Conservation (phyloP, 345 rosid genomes). For the Eucalyptus marginata region DNA sequence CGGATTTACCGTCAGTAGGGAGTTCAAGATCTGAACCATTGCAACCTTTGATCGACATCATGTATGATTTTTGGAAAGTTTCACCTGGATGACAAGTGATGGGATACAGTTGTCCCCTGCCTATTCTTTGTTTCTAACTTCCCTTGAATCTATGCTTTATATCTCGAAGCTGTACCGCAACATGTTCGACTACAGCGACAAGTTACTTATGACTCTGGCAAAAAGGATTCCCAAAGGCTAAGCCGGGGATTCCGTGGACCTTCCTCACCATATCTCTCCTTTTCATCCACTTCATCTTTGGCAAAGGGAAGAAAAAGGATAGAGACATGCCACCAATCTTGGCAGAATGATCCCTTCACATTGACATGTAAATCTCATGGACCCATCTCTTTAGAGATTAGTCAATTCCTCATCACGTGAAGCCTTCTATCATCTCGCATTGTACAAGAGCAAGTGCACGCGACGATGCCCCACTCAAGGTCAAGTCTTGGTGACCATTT, state of each 20-base stretch:
- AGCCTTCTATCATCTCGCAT: background rate
- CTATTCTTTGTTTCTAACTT: background rate
- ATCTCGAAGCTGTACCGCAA: background rate
- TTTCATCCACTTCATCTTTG: background rate
- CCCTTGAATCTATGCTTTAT: background rate
- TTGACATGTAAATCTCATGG: background rate
- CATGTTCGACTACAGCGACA: background rate
- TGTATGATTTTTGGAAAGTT: background rate
- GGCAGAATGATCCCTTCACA: background rate
- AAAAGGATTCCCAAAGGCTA: background rate
- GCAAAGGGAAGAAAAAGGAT: background rate
- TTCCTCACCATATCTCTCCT: background rate
- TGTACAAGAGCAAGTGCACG: background rate
- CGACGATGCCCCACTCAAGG: background rate
- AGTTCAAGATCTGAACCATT: background rate
- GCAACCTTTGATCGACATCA: background rate
- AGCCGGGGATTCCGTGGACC: background rate
- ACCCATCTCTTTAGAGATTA: background rate
- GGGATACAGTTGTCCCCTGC: background rate
- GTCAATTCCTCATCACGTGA: background rate
- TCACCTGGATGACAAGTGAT: background rate
- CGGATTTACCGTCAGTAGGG: background rate
- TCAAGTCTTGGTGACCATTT: background rate
- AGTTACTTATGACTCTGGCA: background rate
- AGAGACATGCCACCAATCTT: background rate